phyloP scores from a whole-genome alignment of 2,329 filamentous ascomycete species.

The Neoascochyta sp. region DNA sequence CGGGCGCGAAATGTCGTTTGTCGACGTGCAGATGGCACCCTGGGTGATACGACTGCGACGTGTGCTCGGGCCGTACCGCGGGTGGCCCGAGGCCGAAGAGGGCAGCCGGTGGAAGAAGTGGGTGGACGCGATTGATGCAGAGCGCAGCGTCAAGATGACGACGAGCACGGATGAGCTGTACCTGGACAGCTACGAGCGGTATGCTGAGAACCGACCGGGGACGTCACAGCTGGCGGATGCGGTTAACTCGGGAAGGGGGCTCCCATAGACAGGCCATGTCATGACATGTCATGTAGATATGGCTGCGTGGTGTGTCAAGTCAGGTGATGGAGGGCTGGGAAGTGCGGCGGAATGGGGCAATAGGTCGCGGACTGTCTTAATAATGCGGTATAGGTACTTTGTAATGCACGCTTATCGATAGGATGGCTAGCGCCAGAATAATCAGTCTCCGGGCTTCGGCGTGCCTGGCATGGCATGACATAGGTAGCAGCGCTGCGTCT shows the following conservation, averaged over 20 bases:
- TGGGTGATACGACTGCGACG: conserved; percentile 68
- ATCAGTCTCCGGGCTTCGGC: conserved; percentile 22
- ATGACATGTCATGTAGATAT: no score
- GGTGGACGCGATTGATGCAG: conserved; percentile 65
- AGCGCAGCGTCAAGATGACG: conserved; percentile 62
- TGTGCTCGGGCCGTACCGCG: conserved; percentile 61
- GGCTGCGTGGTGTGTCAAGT: no score
- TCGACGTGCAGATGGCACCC: conserved; percentile 72
- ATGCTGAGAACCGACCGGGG: conserved; percentile 59
- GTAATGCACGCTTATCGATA: conserved; percentile 33
- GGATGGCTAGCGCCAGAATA: conserved; percentile 17
- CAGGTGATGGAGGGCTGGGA: no score
- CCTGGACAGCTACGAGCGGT: conserved; percentile 63
- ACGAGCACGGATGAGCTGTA: conserved; percentile 65
- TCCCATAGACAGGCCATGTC: conserved; percentile 41
- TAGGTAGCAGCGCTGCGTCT: conserved; percentile 5
- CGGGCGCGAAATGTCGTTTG: conserved; percentile 56
- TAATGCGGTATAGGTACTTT: no score
- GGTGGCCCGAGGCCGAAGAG: conserved; percentile 62
- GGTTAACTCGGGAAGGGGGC: conserved; percentile 54
- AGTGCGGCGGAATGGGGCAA: conserved; percentile 18
- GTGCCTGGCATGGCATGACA: conserved; percentile 5
- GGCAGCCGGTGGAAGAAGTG: conserved; percentile 65
- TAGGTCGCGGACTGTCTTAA: conserved; percentile 22
- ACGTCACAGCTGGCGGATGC: conserved; percentile 58